Conservation (phyloP, 139 green algal species). For the Chlamydomonas incerta region DNA sequence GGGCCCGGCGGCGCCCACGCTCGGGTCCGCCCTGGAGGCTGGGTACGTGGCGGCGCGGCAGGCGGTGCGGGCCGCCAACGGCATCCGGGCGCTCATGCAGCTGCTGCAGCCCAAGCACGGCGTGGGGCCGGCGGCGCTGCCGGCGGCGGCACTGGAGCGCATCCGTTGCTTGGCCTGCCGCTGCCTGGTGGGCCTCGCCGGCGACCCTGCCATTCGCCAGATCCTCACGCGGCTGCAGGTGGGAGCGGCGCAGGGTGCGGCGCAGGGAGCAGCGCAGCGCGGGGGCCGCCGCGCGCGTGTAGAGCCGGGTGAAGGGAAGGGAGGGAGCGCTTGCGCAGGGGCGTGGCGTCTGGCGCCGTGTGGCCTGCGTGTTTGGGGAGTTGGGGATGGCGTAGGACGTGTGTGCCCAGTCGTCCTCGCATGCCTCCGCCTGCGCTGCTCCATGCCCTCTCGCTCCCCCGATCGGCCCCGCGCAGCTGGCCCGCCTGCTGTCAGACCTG, state of each 20-base stretch:
- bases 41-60: slow-evolving; percentile 60
- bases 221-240: slow-evolving; percentile 84
- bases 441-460: too few species aligned
- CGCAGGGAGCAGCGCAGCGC: too few species aligned
- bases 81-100: slow-evolving; percentile 67
- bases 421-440: too few species aligned
- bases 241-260: too few species aligned
- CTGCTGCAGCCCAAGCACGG: slow-evolving; percentile 59
- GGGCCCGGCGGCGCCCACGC: slow-evolving; percentile 11
- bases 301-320: too few species aligned
- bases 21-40: slow-evolving; percentile 54
- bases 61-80: slow-evolving; percentile 64
- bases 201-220: slow-evolving; percentile 69
- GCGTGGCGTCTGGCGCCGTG: background rate
- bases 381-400: too few species aligned
- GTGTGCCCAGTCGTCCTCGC: too few species aligned
- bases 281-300: too few species aligned
- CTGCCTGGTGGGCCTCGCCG: slow-evolving; percentile 65
- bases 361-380: too few species aligned
- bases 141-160: slow-evolving; percentile 14
- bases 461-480: slow-evolving; percentile 74
- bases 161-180: slow-evolving; percentile 63
- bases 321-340: too few species aligned
- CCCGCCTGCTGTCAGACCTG: slow-evolving; percentile 68
- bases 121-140: background rate